A percentile compares a stretch with the other conserved stretches of the same genome.
phyloP scores from a whole-genome alignment of 1,139 yeast genomes.

The Pichia norvegensis region DNA sequence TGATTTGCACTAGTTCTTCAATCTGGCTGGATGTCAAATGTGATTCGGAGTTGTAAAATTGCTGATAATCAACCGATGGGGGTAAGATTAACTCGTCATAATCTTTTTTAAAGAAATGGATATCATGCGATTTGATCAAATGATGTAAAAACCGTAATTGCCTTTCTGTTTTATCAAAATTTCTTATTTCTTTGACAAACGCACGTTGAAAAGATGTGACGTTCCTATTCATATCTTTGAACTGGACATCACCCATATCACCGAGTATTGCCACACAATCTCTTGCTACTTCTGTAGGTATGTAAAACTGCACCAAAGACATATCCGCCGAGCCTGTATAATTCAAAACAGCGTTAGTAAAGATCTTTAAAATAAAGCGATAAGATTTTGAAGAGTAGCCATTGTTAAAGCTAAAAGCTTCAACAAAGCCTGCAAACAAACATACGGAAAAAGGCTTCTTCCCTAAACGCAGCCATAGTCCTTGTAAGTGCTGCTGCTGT shows the following conservation, averaged over 20 bases:
- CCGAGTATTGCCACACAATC: constrained; percentile 82
- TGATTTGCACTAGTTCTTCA: constrained; percentile 35
- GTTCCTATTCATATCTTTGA: constrained; percentile 77
- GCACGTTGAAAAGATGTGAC: constrained; percentile 81
- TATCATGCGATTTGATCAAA: constrained; percentile 25
- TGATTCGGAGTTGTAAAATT: constrained; percentile 7
- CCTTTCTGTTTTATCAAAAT: constrained; percentile 55
- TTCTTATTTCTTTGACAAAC: constrained; percentile 73
- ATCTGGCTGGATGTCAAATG: constrained; percentile 32
- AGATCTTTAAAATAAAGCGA: neutral
- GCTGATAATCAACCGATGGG: constrained; percentile 15
- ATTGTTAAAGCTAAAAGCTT: neutral
- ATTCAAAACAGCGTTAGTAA: neutral
- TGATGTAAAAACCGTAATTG: constrained; percentile 39
- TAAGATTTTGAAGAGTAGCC: neutral
- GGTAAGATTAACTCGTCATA: constrained; percentile 22
- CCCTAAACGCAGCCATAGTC: neutral
- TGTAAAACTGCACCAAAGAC: constrained; percentile 85
- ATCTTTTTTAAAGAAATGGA: constrained; percentile 18
- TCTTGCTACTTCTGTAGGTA: constrained; percentile 85
- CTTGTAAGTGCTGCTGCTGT: constrained; percentile 1
- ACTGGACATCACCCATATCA: constrained; percentile 74
- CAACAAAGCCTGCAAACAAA: neutral
- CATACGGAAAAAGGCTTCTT: constrained; percentile 14
- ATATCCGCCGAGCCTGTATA: constrained; percentile 77